phyloP scores from a whole-genome alignment of 208 protist genomes.

The Trypanosoma boissoni region DNA sequence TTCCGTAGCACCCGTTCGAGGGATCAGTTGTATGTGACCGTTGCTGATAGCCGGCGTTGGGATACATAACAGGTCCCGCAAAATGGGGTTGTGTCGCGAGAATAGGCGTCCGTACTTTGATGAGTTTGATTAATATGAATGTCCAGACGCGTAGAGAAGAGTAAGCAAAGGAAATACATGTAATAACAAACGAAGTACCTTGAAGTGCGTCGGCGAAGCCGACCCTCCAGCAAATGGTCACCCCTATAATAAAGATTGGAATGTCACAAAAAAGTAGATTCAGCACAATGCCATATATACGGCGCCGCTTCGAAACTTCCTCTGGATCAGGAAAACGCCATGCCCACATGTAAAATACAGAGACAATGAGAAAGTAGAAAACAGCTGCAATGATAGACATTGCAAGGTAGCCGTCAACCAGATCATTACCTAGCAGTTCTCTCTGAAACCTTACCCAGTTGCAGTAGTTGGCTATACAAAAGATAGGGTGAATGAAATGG shows the following conservation, averaged over 20 bases:
- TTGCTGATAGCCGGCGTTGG: background rate
- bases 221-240: constrained; percentile 65
- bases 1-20: no score
- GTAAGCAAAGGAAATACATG: constrained; percentile 70
- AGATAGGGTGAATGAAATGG: constrained; percentile 76
- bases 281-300: constrained; percentile 71
- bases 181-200: constrained; percentile 66
- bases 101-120: constrained; percentile 51
- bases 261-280: constrained; percentile 83
- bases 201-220: constrained; percentile 55
- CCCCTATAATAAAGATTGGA: constrained; percentile 77
- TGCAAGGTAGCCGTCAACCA: constrained; percentile 56
- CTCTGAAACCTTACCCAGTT: constrained; percentile 54
- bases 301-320: constrained; percentile 76
- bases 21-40: no score
- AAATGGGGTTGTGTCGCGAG: constrained; percentile 14
- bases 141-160: constrained; percentile 79
- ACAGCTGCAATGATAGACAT: constrained; percentile 63
- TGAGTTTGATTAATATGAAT: constrained; percentile 80
- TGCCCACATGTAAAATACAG: constrained; percentile 90
- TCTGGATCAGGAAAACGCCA: constrained; percentile 87
- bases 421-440: constrained; percentile 13
- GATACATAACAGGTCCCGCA: constrained; percentile 13
- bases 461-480: constrained; percentile 67
- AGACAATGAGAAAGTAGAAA: constrained; percentile 65